phyloP scores from a whole-genome alignment of 192 early-diverging fungal species.

The Helicostylum pulchrum region DNA sequence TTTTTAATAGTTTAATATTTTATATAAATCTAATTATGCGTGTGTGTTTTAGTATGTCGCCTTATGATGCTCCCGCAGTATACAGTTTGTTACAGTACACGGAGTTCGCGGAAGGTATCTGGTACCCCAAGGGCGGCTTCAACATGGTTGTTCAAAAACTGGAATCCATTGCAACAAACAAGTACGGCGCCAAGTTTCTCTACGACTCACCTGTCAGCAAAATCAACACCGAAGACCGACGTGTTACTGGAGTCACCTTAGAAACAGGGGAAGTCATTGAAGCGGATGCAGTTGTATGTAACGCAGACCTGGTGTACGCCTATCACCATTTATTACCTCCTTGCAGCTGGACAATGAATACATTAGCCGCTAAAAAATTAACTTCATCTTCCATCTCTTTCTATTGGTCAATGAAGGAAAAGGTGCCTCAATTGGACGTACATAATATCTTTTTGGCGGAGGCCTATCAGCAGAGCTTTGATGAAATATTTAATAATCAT shows the following conservation, averaged over 20 bases:
- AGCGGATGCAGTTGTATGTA: slow-evolving; percentile 56
- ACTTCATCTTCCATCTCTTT: slow-evolving; percentile 52
- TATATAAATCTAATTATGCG: not conserved
- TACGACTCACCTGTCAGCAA: slow-evolving; percentile 40
- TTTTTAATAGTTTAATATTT: not conserved
- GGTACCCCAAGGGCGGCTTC: slow-evolving; percentile 58
- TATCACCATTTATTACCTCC: slow-evolving; percentile 51
- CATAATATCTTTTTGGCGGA: slow-evolving; percentile 57
- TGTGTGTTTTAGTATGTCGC: slow-evolving; percentile 60
- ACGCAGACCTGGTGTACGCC: slow-evolving; percentile 51
- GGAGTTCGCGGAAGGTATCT: slow-evolving; percentile 54
- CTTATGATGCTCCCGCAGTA: slow-evolving; percentile 57
- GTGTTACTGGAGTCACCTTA: slow-evolving; percentile 48
- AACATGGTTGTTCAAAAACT: slow-evolving; percentile 44
- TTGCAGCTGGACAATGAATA: slow-evolving; percentile 27
- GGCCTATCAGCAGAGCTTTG: slow-evolving; percentile 48
- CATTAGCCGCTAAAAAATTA: slow-evolving; percentile 39
- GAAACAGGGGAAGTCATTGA: slow-evolving; percentile 37
- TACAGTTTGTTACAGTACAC: slow-evolving; percentile 54
- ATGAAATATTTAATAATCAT: slow-evolving; percentile 46
- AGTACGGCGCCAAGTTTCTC: slow-evolving; percentile 38
- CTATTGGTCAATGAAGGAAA: slow-evolving; percentile 51
- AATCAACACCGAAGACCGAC: slow-evolving; percentile 33
- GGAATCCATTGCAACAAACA: slow-evolving; percentile 40
- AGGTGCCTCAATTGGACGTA: slow-evolving; percentile 44